These are phyloP conservation scores for Adansonia madagascariensis DNA, from an alignment of 441 rosid species.

Conservation along the genomic window DNA sequence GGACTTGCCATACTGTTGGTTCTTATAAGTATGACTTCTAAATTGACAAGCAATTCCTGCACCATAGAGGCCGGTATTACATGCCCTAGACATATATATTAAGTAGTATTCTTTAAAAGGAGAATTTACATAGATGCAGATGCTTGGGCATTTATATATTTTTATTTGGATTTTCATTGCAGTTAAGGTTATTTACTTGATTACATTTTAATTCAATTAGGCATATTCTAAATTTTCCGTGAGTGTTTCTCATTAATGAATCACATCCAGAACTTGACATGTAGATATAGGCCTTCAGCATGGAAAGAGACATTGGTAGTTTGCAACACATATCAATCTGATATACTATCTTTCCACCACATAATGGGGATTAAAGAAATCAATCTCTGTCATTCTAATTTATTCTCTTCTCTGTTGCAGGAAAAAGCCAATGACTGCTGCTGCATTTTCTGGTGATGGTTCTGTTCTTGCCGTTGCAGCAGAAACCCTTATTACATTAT, in stretches of 20 bases:
- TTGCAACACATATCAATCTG: conserved; percentile 24
- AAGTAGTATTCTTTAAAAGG: not conserved
- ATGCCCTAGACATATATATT: not conserved
- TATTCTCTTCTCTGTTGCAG: conserved; percentile 46
- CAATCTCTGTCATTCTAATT: conserved; percentile 17
- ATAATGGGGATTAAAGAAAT: not conserved
- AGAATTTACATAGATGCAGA: not conserved
- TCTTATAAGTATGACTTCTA: conserved; percentile 73
- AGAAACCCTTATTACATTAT: conserved; percentile 80
- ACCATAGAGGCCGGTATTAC: not conserved
- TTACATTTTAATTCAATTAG: not conserved
- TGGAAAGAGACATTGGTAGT: not conserved
- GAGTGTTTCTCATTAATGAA: not conserved
- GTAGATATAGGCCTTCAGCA: not conserved
- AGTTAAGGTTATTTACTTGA: conserved; percentile 6
- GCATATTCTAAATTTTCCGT: conserved; percentile 10
- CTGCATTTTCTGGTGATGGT: conserved; percentile 94
- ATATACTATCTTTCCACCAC: not conserved
- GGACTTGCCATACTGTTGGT: conserved; percentile 93
- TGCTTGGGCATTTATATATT: not conserved
- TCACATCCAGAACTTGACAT: not conserved
- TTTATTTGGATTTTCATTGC: not conserved
- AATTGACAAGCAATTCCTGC: conserved; percentile 4
- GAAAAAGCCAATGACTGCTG: conserved; percentile 90
- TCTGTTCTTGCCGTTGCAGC: conserved; percentile 97